Conservation (phyloP, 441 rosid species). For the Pelargonium myrrhifolium region DNA sequence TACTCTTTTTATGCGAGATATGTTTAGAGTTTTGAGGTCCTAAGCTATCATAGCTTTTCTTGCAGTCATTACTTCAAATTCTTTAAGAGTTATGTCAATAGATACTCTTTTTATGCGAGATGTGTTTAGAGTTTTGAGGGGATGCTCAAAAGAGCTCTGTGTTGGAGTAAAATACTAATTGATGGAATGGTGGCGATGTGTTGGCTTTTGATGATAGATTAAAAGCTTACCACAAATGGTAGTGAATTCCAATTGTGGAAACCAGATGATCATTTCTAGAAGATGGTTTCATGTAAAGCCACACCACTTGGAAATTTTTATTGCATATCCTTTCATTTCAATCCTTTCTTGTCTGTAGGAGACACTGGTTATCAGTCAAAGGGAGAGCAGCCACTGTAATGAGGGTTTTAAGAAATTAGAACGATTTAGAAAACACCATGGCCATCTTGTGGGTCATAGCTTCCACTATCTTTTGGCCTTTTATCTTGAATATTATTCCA, state of each 20-base stretch:
- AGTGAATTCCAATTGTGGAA: slow-evolving; percentile 18
- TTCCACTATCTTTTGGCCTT: slow-evolving; percentile 17
- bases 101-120: neutral
- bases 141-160: slow-evolving; percentile 1
- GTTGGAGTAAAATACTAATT: neutral
- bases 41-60: neutral
- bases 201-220: slow-evolving; percentile 13
- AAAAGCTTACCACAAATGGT: slow-evolving; percentile 2
- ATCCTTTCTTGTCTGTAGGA: neutral
- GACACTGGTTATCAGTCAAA: slow-evolving; percentile 25
- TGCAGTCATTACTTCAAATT: neutral
- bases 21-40: too few species aligned
- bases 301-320: neutral
- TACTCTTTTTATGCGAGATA: too few species aligned
- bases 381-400: slow-evolving; percentile 10
- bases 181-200: neutral
- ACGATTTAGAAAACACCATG: slow-evolving; percentile 19
- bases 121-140: neutral
- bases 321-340: slow-evolving; percentile 15
- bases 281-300: slow-evolving; percentile 4
- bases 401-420: slow-evolving; percentile 15
- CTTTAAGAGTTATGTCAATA: neutral
- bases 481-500: slow-evolving; percentile 1
- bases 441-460: slow-evolving; percentile 18
- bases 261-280: slow-evolving; percentile 2